Evolutionary conservation across 73 alveolate species (phyloP).

Genomic region (Paramecium pentaurelia): DNA sequence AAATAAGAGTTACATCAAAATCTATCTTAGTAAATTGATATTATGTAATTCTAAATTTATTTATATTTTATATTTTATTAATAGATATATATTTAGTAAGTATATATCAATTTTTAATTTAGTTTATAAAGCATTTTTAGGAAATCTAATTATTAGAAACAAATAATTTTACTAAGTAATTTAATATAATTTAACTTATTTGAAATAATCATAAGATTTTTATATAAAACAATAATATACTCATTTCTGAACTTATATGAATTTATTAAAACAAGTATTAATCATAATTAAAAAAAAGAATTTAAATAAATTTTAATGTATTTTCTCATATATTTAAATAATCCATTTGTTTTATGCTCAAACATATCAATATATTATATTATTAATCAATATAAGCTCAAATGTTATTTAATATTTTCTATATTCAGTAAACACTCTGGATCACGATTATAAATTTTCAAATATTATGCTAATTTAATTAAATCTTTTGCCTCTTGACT

Average conservation of each 20-base stretch:
- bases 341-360: neutral
- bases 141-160: no score
- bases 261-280: no score
- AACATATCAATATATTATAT: neutral
- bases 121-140: no score
- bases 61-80: no score
- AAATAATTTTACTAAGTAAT: no score
- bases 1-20: neutral
- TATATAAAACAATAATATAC: no score
- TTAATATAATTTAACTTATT: no score
- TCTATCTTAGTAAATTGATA: neutral
- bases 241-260: no score
- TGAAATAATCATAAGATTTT: no score
- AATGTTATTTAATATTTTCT: neutral
- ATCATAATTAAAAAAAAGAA: no score
- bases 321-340: neutral
- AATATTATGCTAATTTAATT: neutral
- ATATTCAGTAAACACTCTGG: neutral
- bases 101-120: neutral
- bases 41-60: neutral
- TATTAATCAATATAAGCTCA: neutral
- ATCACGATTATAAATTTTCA: neutral
- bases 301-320: no score
- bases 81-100: no score
- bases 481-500: neutral